Evolutionary conservation across 2,329 filamentous ascomycete species (phyloP), one percentile per base, ranked within the genome.

Genomic region (Pseudogymnoascus pannorum): DNA sequence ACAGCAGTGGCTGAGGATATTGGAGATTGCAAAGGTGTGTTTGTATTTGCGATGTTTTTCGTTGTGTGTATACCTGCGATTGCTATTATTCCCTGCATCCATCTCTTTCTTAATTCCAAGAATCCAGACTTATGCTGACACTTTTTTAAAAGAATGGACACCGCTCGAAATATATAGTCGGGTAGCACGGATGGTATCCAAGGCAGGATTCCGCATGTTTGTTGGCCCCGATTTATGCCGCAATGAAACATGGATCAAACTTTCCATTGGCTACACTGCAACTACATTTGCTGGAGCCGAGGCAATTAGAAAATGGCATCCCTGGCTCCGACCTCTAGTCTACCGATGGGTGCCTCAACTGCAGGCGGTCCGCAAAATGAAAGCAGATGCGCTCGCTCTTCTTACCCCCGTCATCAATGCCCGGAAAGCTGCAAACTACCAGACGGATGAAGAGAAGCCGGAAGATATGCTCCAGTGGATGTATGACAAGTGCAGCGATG

Each of bases 391-490:
- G 9, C 24, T 31, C 26, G 33, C 16, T 16, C 33, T 57, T 8
- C 33, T 57, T 9, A 20, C 8, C 4, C 51, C 51, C 16, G 18
- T 57, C 26, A 29, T 57, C 33, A 31, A 57, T 8, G 33, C 26
- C 4, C 18, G 51, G 8, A 29, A 29, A n/a, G 26, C 18, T 16
- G 18, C 26, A 31, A 33, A 29, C 14, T n/a, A 16, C 18, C 26
- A 31, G 9, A n/a, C 14, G n/a, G 51, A 29, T 4, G 26, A 29
- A 18, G 51, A 57, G 22, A 57, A 57, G 51, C 51, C 51, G 9
- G 51, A n/a, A 29, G 51, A 57, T 57, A 57, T 57, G 51, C 26
- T 57, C 16, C 51, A 57, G 16, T 57, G 51, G 51, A 57, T 57
- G 51, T 29, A 29, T 31, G 51, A 57, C 33, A 57, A 57, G 26